Percentiles rank a stretch among this genome's conserved stretches.
phyloP scores from a whole-genome alignment of 345 rosid species.

The Dovyalis caffra region DNA sequence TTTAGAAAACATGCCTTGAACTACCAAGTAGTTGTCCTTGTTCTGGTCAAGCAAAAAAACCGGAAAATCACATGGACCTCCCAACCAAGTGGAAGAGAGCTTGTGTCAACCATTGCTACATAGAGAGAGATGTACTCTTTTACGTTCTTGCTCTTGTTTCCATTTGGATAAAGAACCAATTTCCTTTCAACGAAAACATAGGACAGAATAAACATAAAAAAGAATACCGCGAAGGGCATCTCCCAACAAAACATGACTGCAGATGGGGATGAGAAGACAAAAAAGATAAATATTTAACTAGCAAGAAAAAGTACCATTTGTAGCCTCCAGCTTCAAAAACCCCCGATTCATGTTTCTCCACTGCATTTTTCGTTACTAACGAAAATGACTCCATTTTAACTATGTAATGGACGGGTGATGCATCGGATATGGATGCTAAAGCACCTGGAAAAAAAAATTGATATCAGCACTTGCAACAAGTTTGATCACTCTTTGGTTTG shows the following conservation, averaged over 20 bases:
- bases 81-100: constrained; percentile 43
- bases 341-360: constrained; percentile 58
- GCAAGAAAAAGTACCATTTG: constrained; percentile 47
- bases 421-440: constrained; percentile 41
- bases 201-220: background rate
- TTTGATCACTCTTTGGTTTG: too few relatives aligned
- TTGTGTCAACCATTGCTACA: constrained; percentile 45
- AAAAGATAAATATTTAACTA: too few relatives aligned
- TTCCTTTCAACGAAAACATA: constrained; percentile 39
- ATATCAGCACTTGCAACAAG: background rate
- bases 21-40: constrained; percentile 28
- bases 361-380: constrained; percentile 35
- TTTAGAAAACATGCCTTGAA: constrained; percentile 30
- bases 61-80: constrained; percentile 48
- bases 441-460: constrained; percentile 29
- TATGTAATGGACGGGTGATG: constrained; percentile 51
- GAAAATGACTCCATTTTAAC: constrained; percentile 53
- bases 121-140: constrained; percentile 52
- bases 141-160: constrained; percentile 58
- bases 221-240: background rate
- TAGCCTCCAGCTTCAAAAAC: constrained; percentile 68
- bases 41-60: constrained; percentile 50
- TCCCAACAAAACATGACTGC: background rate
- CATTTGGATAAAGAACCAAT: constrained; percentile 56
- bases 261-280: too few relatives aligned